A percentile compares a stretch with the other conserved stretches of the same genome.
Evolutionary conservation across 2,329 filamentous ascomycete species (phyloP).

Genomic region (Penicillium rolfsii): DNA sequence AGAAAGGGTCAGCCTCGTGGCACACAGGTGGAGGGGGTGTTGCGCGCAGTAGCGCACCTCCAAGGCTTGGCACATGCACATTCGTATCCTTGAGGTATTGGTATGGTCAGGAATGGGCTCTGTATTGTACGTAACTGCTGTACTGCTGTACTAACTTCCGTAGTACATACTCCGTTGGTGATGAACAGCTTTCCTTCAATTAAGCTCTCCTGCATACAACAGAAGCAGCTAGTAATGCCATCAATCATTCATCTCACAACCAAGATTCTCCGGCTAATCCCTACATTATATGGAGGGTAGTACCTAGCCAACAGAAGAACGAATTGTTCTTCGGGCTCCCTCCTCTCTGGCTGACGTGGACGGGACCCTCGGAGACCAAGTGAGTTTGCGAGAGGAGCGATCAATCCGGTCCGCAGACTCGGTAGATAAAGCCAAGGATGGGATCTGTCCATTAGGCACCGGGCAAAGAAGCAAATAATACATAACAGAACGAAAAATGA

Average conservation of each 20-base stretch:
- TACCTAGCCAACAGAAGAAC: not conserved
- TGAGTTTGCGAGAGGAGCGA: not conserved
- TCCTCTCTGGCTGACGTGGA: not conserved
- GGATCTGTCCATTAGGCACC: constrained; percentile 4
- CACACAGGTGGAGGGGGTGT: constrained; percentile 25
- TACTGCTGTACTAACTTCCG: not conserved
- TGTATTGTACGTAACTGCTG: constrained; percentile 12
- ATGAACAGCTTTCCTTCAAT: too few relatives aligned
- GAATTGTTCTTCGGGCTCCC: not conserved
- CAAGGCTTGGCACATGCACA: constrained; percentile 29
- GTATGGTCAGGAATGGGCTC: not conserved
- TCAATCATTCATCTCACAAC: not conserved
- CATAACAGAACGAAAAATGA: not conserved
- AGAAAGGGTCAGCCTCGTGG: constrained; percentile 34
- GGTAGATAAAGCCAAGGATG: not conserved
- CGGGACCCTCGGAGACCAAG: not conserved
- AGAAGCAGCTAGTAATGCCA: not conserved
- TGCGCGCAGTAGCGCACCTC: constrained; percentile 30
- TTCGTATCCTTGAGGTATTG: not conserved
- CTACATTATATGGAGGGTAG: not conserved
- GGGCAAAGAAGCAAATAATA: not conserved
- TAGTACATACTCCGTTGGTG: not conserved
- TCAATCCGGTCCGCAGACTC: not conserved
- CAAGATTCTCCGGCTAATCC: not conserved
- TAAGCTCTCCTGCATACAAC: not conserved